Evolutionary conservation across 2,329 filamentous ascomycete species (phyloP).

Genomic region (Cyclaneusma minus): DNA sequence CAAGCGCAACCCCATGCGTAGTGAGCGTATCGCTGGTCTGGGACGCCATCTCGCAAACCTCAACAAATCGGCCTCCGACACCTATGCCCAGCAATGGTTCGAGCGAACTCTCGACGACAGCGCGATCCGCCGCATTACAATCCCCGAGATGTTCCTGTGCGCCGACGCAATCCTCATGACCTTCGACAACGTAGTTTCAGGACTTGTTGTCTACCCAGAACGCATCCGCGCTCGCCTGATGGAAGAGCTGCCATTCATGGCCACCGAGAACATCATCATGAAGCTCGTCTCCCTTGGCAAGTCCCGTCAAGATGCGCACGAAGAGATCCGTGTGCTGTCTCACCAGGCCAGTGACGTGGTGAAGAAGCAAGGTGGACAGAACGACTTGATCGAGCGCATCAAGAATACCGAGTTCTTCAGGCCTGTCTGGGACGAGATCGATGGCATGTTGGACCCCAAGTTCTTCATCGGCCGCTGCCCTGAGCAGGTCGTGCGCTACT

Average conservation of each 20-base stretch:
- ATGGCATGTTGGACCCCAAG: slow-evolving; percentile 48
- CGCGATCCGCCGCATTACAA: slow-evolving; percentile 46
- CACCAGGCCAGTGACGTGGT: slow-evolving; percentile 60
- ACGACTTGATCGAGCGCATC: slow-evolving; percentile 73
- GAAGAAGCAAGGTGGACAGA: slow-evolving; percentile 59
- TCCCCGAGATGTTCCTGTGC: slow-evolving; percentile 52
- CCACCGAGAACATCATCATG: slow-evolving; percentile 64
- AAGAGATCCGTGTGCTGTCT: slow-evolving; percentile 70
- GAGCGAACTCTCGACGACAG: slow-evolving; percentile 30
- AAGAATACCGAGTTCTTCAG: slow-evolving; percentile 58
- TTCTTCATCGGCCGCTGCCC: slow-evolving; percentile 39
- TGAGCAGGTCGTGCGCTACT: slow-evolving; percentile 36
- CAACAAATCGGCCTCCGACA: slow-evolving; percentile 31
- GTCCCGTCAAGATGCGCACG: slow-evolving; percentile 69
- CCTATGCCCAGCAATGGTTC: slow-evolving; percentile 59
- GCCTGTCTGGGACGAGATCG: slow-evolving; percentile 53
- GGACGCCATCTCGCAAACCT: slow-evolving; percentile 27
- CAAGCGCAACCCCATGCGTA: slow-evolving; percentile 33
- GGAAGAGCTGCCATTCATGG: slow-evolving; percentile 78
- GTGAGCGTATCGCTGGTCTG: slow-evolving; percentile 29
- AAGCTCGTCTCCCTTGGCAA: slow-evolving; percentile 54
- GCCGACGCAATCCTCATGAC: slow-evolving; percentile 54
- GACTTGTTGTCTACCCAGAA: slow-evolving; percentile 65
- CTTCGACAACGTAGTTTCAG: slow-evolving; percentile 50
- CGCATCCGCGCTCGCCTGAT: slow-evolving; percentile 52